Evolutionary conservation across 2,329 filamentous ascomycete species (phyloP).

Genomic region (Exophiala xenobiotica): DNA sequence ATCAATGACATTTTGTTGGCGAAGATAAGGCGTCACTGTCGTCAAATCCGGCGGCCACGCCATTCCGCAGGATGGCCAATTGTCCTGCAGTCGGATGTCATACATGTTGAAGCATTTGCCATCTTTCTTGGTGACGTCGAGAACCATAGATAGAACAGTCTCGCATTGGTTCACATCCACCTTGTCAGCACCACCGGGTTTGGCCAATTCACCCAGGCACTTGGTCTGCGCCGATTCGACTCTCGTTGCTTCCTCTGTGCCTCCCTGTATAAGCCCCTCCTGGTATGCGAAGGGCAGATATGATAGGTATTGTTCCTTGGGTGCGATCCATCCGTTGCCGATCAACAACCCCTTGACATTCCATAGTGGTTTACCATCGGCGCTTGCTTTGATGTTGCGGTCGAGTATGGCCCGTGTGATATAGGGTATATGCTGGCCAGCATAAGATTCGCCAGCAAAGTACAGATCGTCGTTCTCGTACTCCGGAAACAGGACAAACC

Average conservation of each 20-base stretch:
- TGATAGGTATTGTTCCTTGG: conserved; percentile 81
- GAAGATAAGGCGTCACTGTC: conserved; percentile 78
- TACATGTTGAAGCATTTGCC: conserved; percentile 90
- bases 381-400: conserved; percentile 67
- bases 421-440: conserved; percentile 95
- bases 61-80: conserved; percentile 85
- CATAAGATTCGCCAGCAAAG: conserved; percentile 92
- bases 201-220: conserved; percentile 64
- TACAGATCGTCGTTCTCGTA: conserved; percentile 91
- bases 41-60: conserved; percentile 91
- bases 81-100: conserved; percentile 81
- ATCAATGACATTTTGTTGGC: conserved; percentile 70
- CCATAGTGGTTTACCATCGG: conserved; percentile 59
- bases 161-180: conserved; percentile 76
- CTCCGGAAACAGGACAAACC: conserved; percentile 85
- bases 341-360: conserved; percentile 82
- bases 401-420: conserved; percentile 88
- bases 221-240: conserved; percentile 68
- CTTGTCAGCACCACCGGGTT: conserved; percentile 57
- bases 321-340: conserved; percentile 96
- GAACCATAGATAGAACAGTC: conserved; percentile 68
- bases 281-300: conserved; percentile 82
- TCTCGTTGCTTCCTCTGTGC: conserved; percentile 60
- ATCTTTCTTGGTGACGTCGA: conserved; percentile 62
- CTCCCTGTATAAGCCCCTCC: conserved; percentile 68